Percentiles rank a stretch among this genome's conserved stretches.
phyloP scores from a whole-genome alignment of 208 protist species.

The Crithidia sp. region DNA sequence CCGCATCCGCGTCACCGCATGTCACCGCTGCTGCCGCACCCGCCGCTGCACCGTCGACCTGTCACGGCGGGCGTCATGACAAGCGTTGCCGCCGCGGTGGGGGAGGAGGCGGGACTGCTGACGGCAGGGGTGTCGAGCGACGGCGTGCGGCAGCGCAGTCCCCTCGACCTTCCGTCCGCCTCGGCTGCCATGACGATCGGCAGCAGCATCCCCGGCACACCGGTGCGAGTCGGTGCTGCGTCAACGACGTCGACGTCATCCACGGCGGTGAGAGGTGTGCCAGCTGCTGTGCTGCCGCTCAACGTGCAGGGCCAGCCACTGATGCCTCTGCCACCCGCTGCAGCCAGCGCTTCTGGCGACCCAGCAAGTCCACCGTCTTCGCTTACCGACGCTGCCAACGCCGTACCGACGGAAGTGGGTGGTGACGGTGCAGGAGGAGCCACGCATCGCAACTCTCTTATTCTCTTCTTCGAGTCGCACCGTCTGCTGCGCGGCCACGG shows the following conservation, averaged over 20 bases:
- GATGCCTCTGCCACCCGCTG: background rate
- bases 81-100: no score
- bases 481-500: conserved; percentile 39
- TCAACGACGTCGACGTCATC: background rate
- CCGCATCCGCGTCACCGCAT: background rate
- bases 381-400: no score
- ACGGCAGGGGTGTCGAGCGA: background rate
- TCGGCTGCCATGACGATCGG: background rate
- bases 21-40: conserved; percentile 16
- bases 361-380: conserved; percentile 8
- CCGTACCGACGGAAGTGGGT: no score
- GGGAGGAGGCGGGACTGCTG: no score
- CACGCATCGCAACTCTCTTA: conserved; percentile 26
- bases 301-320: background rate
- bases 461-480: conserved; percentile 55
- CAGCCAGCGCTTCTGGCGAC: background rate
- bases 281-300: background rate
- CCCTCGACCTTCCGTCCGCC: background rate
- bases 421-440: background rate
- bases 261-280: background rate
- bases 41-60: background rate
- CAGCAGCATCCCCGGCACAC: conserved; percentile 3
- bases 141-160: background rate
- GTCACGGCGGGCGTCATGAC: background rate
- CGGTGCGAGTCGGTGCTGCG: background rate